Evolutionary conservation across 2,329 filamentous ascomycete genomes (phyloP).

Genomic region (Tolypocladium paradoxum): DNA sequence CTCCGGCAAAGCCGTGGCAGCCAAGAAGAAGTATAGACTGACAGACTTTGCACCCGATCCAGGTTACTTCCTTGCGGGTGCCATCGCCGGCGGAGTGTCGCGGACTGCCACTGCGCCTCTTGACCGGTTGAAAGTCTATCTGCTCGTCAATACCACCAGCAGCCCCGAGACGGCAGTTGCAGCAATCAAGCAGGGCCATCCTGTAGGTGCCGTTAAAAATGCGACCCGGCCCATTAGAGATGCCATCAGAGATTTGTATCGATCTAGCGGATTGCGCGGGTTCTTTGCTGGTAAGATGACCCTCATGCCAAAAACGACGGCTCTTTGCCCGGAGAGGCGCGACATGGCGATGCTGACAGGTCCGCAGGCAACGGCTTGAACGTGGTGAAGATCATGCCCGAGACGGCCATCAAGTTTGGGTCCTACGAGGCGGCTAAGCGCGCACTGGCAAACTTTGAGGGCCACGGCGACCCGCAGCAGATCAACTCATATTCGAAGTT

Average conservation of each 20-base stretch:
- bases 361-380: conserved; percentile 85
- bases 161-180: conserved; percentile 43
- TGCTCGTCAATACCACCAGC: conserved; percentile 73
- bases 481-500: conserved; percentile 85
- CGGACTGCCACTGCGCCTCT: conserved; percentile 91
- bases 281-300: conserved; percentile 75
- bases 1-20: conserved; percentile 22
- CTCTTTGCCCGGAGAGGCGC: background rate
- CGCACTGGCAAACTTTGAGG: conserved; percentile 74
- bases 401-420: conserved; percentile 96
- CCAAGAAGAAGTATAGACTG: conserved; percentile 40
- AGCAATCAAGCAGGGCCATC: conserved; percentile 60
- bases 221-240: conserved; percentile 59
- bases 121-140: conserved; percentile 93
- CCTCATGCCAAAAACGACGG: background rate
- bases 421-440: conserved; percentile 94
- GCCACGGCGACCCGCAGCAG: conserved; percentile 67
- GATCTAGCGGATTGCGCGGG: conserved; percentile 73
- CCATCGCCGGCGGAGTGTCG: conserved; percentile 86
- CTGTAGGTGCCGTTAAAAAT: conserved; percentile 52
- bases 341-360: background rate
- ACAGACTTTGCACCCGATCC: conserved; percentile 66
- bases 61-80: conserved; percentile 98
- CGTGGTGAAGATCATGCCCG: conserved; percentile 95
- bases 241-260: conserved; percentile 71